phyloP scores from a whole-genome alignment of 2,329 filamentous ascomycete species.

The Fusarium vanettenii region DNA sequence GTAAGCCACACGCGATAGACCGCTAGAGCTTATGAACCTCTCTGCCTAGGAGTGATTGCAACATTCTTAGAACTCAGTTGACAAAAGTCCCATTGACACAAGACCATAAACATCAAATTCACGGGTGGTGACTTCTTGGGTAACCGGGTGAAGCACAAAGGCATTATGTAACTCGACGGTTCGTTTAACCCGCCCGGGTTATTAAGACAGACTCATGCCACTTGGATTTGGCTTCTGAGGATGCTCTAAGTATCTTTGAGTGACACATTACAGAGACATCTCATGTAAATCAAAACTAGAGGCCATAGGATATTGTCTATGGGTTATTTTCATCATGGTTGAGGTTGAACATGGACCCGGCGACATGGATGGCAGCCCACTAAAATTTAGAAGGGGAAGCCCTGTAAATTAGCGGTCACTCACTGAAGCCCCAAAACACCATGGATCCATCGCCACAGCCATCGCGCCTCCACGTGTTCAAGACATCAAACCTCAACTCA shows the following conservation, averaged over 20 bases:
- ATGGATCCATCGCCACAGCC: not conserved
- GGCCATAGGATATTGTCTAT: not conserved
- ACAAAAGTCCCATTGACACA: not conserved
- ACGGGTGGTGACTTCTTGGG: not conserved
- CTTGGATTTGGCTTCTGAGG: not conserved
- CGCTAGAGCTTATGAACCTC: not conserved
- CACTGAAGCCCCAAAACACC: conserved; percentile 19
- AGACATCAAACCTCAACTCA: not conserved
- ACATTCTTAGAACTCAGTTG: not conserved
- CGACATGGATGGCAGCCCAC: not conserved
- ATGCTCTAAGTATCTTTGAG: too few relatives aligned
- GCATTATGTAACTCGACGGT: not conserved
- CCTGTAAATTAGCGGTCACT: not conserved
- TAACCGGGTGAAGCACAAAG: not conserved
- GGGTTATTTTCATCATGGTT: not conserved
- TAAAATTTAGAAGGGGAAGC: not conserved
- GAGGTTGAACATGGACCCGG: not conserved
- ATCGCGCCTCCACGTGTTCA: conserved; percentile 23
- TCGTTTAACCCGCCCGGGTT: not conserved
- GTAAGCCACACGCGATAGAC: not conserved
- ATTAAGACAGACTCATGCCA: not conserved
- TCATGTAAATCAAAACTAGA: not conserved
- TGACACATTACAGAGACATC: not conserved
- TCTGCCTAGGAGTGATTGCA: not conserved
- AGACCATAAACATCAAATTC: not conserved